Evolutionary conservation across 805 yeast species (phyloP).

Genomic region (Priceomyces haplophilus): DNA sequence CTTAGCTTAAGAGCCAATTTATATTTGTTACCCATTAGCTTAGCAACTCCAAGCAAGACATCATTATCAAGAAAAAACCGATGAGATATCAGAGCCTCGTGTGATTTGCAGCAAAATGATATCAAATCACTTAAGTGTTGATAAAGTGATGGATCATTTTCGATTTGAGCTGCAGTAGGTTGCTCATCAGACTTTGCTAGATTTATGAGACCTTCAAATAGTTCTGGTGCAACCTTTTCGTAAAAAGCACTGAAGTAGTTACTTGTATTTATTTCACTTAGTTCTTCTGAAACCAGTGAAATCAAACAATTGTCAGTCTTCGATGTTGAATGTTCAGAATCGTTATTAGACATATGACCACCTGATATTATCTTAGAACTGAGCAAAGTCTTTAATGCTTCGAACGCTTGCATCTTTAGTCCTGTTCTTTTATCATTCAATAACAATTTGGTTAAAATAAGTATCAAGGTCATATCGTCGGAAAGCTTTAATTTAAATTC

Average conservation of each 20-base stretch:
- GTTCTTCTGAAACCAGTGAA: slow-evolving; percentile 14
- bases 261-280: slow-evolving; percentile 34
- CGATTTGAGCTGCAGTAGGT: slow-evolving; percentile 5
- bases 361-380: slow-evolving; percentile 49
- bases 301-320: slow-evolving; percentile 7
- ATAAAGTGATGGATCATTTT: slow-evolving; percentile 41
- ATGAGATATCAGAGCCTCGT: slow-evolving; percentile 54
- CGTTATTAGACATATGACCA: slow-evolving; percentile 8
- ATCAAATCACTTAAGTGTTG: slow-evolving; percentile 69
- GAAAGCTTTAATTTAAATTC: slow-evolving; percentile 34
- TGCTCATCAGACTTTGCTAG: slow-evolving; percentile 16
- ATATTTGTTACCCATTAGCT: slow-evolving; percentile 41
- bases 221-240: slow-evolving; percentile 52
- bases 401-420: slow-evolving; percentile 75
- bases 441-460: slow-evolving; percentile 56
- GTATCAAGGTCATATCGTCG: slow-evolving; percentile 57
- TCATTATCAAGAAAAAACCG: slow-evolving; percentile 61
- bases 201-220: slow-evolving; percentile 50
- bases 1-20: slow-evolving; percentile 59
- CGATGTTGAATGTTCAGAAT: slow-evolving; percentile 5
- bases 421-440: slow-evolving; percentile 66
- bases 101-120: slow-evolving; percentile 64
- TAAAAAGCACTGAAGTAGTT: slow-evolving; percentile 62
- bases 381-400: slow-evolving; percentile 71
- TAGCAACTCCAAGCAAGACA: slow-evolving; percentile 54